A percentile compares a stretch with the other conserved stretches of the same genome.
phyloP scores from a whole-genome alignment of 1,284 basidiomycete species.

The Trichosporon faecale region DNA sequence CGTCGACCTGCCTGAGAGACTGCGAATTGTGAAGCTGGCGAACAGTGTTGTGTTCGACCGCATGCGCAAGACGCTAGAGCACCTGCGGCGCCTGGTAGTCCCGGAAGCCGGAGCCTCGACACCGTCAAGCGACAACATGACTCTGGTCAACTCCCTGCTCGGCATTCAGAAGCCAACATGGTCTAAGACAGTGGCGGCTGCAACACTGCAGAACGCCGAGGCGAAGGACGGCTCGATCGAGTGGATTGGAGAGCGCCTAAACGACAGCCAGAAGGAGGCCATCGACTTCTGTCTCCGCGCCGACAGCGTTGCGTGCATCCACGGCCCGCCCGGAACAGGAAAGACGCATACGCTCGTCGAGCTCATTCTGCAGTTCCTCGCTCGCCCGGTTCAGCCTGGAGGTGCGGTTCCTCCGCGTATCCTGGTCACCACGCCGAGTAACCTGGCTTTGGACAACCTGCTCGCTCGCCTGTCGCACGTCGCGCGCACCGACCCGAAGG shows the following conservation, averaged over 20 bases:
- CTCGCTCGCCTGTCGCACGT: slow-evolving; percentile 64
- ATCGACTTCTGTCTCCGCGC: slow-evolving; percentile 51
- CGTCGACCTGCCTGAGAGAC: slow-evolving; percentile 75
- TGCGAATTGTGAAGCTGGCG: slow-evolving; percentile 78
- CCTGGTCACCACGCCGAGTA: slow-evolving; percentile 55
- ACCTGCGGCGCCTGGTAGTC: slow-evolving; percentile 58
- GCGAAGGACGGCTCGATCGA: slow-evolving; percentile 50
- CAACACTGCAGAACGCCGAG: slow-evolving; percentile 15
- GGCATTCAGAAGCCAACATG: slow-evolving; percentile 55
- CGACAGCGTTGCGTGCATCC: slow-evolving; percentile 82
- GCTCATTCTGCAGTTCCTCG: slow-evolving; percentile 76
- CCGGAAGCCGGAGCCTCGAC: slow-evolving; percentile 18
- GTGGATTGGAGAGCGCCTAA: slow-evolving; percentile 74
- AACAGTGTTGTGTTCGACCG: slow-evolving; percentile 89
- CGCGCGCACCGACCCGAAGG: slow-evolving; percentile 25
- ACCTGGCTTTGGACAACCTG: slow-evolving; percentile 67
- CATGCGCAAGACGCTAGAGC: slow-evolving; percentile 74
- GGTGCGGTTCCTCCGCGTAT: slow-evolving; percentile 54
- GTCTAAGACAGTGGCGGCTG: slow-evolving; percentile 12
- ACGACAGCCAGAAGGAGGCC: slow-evolving; percentile 78
- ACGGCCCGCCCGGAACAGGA: slow-evolving; percentile 90
- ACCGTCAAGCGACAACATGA: slow-evolving; percentile 22
- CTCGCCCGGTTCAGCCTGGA: slow-evolving; percentile 29
- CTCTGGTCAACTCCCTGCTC: slow-evolving; percentile 64
- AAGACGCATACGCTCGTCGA: slow-evolving; percentile 92